Conservation (phyloP, 2,329 filamentous ascomycete genomes). For the Coniochaeta sp. region DNA sequence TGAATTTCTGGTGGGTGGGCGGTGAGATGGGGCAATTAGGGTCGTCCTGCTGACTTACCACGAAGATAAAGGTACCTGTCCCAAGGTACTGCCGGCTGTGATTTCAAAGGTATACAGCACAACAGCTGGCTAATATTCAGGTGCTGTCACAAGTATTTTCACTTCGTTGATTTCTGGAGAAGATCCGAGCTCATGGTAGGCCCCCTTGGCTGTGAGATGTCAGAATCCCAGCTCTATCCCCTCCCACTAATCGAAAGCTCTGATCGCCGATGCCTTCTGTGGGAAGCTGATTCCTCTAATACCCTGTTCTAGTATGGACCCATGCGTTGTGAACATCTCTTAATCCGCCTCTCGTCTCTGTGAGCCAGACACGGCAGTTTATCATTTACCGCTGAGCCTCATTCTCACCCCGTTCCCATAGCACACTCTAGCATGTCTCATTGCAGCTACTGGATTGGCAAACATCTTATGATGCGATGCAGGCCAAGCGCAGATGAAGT, state of each 20-base stretch:
- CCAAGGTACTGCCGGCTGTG: too few species aligned
- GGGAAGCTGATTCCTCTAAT: constrained; percentile 1
- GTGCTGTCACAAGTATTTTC: too few species aligned
- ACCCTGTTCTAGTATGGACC: background rate
- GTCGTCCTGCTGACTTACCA: constrained; percentile 13
- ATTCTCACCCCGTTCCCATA: background rate
- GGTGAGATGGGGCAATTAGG: constrained; percentile 40
- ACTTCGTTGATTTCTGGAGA: too few species aligned
- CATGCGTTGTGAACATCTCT: background rate
- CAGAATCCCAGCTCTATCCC: background rate
- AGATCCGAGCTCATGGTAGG: too few species aligned
- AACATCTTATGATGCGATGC: background rate
- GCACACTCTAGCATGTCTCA: background rate
- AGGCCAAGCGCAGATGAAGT: background rate
- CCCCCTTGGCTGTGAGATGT: too few species aligned
- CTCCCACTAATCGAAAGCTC: background rate
- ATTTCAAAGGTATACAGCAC: too few species aligned
- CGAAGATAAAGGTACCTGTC: too few species aligned
- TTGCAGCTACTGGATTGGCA: background rate
- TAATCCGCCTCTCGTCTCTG: background rate
- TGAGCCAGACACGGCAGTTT: background rate
- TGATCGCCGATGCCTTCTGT: background rate
- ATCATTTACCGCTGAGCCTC: background rate
- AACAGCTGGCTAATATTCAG: too few species aligned
- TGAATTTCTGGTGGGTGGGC: constrained; percentile 25